phyloP scores from a whole-genome alignment of 2,329 filamentous ascomycete genomes.

The Sclerotinia glacialis region DNA sequence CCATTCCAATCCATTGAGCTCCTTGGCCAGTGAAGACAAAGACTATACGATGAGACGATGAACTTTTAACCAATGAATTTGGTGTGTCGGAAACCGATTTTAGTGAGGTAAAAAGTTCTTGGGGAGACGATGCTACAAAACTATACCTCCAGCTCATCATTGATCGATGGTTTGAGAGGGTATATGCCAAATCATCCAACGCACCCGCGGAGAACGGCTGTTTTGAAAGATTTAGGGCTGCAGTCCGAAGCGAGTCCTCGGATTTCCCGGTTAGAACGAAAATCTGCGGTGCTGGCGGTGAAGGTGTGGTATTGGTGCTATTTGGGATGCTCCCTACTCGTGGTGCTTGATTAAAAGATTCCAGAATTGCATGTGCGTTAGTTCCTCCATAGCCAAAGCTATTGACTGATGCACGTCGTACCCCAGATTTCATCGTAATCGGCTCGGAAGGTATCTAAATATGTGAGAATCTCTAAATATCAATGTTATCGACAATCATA shows the following conservation, averaged over 20 bases:
- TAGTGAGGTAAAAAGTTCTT: background rate
- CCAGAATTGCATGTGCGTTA: conserved; percentile 30
- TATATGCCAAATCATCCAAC: conserved; percentile 23
- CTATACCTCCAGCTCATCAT: conserved; percentile 19
- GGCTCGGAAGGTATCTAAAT: background rate
- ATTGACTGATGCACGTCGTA: conserved; percentile 29
- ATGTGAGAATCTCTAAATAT: background rate
- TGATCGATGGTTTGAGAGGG: conserved; percentile 16
- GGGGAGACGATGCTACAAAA: background rate
- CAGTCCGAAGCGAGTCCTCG: background rate
- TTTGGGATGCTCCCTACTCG: background rate
- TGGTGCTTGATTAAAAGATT: background rate
- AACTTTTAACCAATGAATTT: background rate
- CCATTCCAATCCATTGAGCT: conserved; percentile 37
- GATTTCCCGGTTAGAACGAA: background rate
- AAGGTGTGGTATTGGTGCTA: background rate
- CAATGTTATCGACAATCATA: conserved; percentile 35
- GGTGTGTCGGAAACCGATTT: background rate
- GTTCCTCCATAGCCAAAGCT: conserved; percentile 35
- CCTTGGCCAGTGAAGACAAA: conserved; percentile 36
- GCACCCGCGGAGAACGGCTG: background rate
- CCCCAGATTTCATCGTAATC: conserved; percentile 1
- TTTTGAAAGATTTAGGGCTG: background rate
- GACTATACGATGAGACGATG: conserved; percentile 20
- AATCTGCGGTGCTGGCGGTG: background rate